Base-by-base conservation (phyloP, 352 stramenopile genomes). In the Thraustotheca clavata region DNA sequence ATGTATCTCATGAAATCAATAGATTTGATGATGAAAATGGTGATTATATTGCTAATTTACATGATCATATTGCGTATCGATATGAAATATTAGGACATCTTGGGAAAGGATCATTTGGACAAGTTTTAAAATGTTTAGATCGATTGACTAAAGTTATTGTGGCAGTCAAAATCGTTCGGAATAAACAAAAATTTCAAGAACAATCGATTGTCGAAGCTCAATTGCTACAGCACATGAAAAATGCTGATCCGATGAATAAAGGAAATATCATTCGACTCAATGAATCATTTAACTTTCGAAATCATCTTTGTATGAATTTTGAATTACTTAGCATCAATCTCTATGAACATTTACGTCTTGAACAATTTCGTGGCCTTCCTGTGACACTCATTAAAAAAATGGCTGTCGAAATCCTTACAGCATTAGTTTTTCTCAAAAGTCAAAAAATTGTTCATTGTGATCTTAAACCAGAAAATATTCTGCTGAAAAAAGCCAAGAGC, bases 101-200 rank as follows among this genome's bases (percentile, higher is more conserved):
- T 47, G 97, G 97, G 2, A 96, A 96, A 62, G 97, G 97, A 2
- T 98, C 96, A 0, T 99, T 99, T 74, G 97, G 96, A 1, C 97
- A 99, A 80, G 96, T 99, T 22, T 96, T 99, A 29, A 81, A 87
- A 60, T 99, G 96, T 68, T 65, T 95, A 11, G 85, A 98, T 60
- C 82, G 89, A 41, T 63, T 82, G 62, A 90, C 78, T 7, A 73
- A 90, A 39, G 71, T 79, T 38, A 86, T 96, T 16, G 94, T 98
- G 1, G 95, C 94, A 0, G 88, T 98, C 63, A 99, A 99, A 77
- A 98, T 99, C 65, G 98, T 99, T 50, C 98, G 98, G 72, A 98
- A 92, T 68, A 96, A 96, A 59, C 88, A 88, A 49, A 92, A 95
- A 41, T 99, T 98, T 74, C 80, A 90, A 20, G 79, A 98, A 67